Evolutionary conservation across 2,329 filamentous ascomycete species (phyloP).

Genomic region (Aspergillus brasiliensis): DNA sequence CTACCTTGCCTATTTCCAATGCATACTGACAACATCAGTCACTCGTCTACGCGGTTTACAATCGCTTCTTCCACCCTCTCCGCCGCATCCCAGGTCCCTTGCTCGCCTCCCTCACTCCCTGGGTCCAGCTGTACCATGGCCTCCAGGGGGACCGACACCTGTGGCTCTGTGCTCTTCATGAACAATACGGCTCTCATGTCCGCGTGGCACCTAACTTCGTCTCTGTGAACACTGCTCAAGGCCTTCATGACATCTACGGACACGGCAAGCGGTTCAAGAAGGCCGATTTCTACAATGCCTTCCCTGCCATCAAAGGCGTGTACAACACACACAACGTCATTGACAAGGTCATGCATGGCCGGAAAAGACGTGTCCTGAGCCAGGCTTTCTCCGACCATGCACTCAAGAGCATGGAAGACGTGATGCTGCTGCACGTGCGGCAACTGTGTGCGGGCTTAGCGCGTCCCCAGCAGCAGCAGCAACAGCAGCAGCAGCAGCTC

Average conservation of each 20-base stretch:
- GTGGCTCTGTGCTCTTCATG: conserved; percentile 70
- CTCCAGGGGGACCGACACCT: conserved; percentile 75
- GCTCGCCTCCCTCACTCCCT: conserved; percentile 39
- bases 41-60: conserved; percentile 32
- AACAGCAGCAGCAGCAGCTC: no score
- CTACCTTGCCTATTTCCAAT: not conserved
- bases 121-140: conserved; percentile 70
- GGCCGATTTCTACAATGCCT: conserved; percentile 72
- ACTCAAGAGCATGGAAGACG: conserved; percentile 68
- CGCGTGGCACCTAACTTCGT: conserved; percentile 77
- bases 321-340: conserved; percentile 74
- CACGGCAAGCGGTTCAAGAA: conserved; percentile 53
- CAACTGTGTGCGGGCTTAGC: conserved; percentile 57
- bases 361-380: conserved; percentile 71
- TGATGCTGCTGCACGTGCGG: conserved; percentile 67
- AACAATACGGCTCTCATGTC: conserved; percentile 69
- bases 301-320: conserved; percentile 64
- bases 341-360: conserved; percentile 68
- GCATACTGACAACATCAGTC: conserved; percentile 3
- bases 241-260: conserved; percentile 48
- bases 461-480: conserved; percentile 23
- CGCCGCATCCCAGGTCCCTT: conserved; percentile 35
- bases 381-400: conserved; percentile 70
- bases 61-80: conserved; percentile 40
- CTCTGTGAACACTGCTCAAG: conserved; percentile 72